Evolutionary conservation across 1,284 basidiomycete species (phyloP).

Genomic region (Cutaneotrichosporon sp.): DNA sequence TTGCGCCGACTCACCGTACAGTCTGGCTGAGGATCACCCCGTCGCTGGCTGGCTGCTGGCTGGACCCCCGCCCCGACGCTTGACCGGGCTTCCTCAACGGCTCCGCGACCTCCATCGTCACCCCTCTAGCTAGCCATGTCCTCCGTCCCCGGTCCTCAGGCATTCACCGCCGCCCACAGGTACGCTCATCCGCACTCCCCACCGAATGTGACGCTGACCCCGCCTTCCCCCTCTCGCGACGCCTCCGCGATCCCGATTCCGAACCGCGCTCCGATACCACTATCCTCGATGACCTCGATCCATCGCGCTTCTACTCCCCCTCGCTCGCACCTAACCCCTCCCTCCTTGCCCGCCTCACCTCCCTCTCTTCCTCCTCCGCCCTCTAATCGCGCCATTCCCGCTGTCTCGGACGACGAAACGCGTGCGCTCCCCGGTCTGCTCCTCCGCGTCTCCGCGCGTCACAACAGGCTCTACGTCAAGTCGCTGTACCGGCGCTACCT

Average conservation of each 20-base stretch:
- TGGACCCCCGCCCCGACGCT: neutral
- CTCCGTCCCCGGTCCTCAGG: conserved; percentile 7
- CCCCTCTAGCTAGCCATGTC: conserved; percentile 13
- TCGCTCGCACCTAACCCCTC: too few species aligned
- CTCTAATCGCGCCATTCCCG: too few species aligned
- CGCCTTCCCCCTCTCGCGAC: neutral
- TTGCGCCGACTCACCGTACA: neutral
- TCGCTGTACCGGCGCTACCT: conserved; percentile 85
- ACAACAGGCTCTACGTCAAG: conserved; percentile 72
- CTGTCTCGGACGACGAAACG: neutral
- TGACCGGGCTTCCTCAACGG: neutral
- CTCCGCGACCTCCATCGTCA: conserved; percentile 8
- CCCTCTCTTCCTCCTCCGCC: neutral
- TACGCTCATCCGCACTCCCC: neutral
- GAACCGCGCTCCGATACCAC: neutral
- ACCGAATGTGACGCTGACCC: conserved; percentile 3
- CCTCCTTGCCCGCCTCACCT: too few species aligned
- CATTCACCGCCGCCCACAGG: conserved; percentile 23
- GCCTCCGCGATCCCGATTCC: conserved; percentile 1
- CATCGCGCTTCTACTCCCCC: neutral
- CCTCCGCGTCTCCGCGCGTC: neutral
- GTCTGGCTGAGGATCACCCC: neutral
- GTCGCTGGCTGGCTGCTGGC: neutral
- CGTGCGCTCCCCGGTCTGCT: too few species aligned
- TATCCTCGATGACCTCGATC: neutral